Conservation (phyloP, 2,329 filamentous ascomycete species). For the Colletotrichum musae region DNA sequence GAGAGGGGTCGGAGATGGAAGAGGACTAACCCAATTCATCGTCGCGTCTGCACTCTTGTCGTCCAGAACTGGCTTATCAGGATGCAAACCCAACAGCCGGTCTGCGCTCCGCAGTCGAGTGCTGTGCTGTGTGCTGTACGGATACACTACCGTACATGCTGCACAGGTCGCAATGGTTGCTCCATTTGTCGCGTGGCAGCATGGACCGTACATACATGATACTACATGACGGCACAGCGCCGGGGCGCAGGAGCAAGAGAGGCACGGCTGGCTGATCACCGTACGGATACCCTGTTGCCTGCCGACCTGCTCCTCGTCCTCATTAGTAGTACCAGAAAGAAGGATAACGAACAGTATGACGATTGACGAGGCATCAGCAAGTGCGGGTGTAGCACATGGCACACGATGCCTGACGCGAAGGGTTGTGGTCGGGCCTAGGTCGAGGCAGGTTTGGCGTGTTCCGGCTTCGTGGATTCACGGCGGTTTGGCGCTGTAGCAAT, state of each 20-base stretch:
- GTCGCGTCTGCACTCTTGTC: slow-evolving; percentile 23
- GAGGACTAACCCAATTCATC: slow-evolving; percentile 30
- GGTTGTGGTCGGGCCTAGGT: neutral
- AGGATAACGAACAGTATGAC: too few species aligned
- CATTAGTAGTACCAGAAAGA: too few species aligned
- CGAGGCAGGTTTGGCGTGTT: slow-evolving; percentile 11
- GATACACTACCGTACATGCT: neutral
- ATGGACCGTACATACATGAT: slow-evolving; percentile 22
- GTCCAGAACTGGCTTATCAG: slow-evolving; percentile 29
- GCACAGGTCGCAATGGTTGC: slow-evolving; percentile 38
- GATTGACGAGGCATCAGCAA: too few species aligned
- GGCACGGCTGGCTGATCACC: neutral
- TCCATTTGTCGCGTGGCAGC: slow-evolving; percentile 39
- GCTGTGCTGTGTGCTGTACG: too few species aligned
- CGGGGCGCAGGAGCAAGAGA: slow-evolving; percentile 3
- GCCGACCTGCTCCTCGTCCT: neutral
- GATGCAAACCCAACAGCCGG: slow-evolving; percentile 24
- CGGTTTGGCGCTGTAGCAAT: slow-evolving; percentile 25
- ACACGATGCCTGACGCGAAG: too few species aligned
- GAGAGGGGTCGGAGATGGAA: slow-evolving; percentile 22
- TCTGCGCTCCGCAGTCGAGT: slow-evolving; percentile 6
- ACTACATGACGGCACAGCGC: slow-evolving; percentile 8
- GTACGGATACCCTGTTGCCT: neutral
- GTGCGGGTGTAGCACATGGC: too few species aligned
- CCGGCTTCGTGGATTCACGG: slow-evolving; percentile 32